A percentile compares a stretch with the other conserved stretches of the same genome.
phyloP scores from a whole-genome alignment of 805 yeast genomes.

The Saccharomycopsis guyanensis region DNA sequence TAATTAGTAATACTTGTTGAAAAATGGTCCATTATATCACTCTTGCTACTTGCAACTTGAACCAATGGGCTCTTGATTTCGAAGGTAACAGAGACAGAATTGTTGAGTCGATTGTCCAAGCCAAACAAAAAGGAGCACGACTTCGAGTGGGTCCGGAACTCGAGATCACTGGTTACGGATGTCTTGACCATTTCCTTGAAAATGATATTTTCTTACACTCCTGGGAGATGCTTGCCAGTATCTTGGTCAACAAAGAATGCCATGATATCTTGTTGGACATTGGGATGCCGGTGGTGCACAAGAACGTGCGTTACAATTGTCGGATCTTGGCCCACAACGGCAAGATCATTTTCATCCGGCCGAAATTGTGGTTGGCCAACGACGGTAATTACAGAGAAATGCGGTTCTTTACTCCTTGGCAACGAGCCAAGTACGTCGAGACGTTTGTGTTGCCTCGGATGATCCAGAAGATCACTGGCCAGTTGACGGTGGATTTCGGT shows the following conservation, averaged over 20 bases:
- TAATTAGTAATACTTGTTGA: too few relatives aligned
- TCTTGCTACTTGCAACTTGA: conserved; percentile 86
- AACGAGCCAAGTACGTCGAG: conserved; percentile 69
- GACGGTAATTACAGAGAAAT: conserved; percentile 98
- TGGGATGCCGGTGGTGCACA: conserved; percentile 91
- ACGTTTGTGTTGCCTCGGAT: conserved; percentile 61
- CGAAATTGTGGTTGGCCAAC: conserved; percentile 88
- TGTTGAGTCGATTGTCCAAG: conserved; percentile 65
- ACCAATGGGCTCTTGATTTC: conserved; percentile 98
- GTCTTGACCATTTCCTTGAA: conserved; percentile 89
- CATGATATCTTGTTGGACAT: conserved; percentile 77
- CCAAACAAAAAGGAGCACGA: conserved; percentile 68
- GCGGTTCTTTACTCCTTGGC: conserved; percentile 97
- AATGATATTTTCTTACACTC: conserved; percentile 81
- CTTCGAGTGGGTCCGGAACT: conserved; percentile 96
- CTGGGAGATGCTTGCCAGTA: conserved; percentile 89
- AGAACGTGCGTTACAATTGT: conserved; percentile 85
- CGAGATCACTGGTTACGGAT: conserved; percentile 91
- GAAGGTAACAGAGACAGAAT: conserved; percentile 95
- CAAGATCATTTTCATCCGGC: conserved; percentile 76
- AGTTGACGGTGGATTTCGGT: conserved; percentile 68
- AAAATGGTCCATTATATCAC: conserved; percentile 91
- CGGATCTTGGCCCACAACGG: conserved; percentile 77
- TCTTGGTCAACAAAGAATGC: conserved; percentile 59
- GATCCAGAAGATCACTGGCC: conserved; percentile 61